Conservation (phyloP, 1,139 yeast species). For the Schizosaccharomyces versatilis region DNA sequence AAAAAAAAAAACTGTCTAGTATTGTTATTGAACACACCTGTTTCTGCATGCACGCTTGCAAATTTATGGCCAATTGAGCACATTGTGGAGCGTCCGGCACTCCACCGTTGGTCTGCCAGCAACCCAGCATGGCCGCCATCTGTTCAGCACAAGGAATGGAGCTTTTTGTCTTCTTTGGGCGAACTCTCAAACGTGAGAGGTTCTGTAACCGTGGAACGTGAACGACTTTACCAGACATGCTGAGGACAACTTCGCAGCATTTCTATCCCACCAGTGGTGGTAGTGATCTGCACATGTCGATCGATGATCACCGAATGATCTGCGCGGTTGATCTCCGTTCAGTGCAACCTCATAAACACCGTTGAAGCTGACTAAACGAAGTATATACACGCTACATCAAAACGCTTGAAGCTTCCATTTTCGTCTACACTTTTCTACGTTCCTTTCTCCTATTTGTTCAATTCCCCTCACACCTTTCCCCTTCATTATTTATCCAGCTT, state of each 20-base stretch:
- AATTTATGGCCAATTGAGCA: constrained; percentile 7
- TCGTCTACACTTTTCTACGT: no score
- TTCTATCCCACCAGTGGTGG: background rate
- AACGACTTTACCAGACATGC: constrained; percentile 1
- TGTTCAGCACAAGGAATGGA: constrained; percentile 11
- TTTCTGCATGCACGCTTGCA: constrained; percentile 9
- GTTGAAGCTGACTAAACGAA: no score
- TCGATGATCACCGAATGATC: no score
- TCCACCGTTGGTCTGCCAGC: constrained; percentile 11
- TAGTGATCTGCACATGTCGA: no score
- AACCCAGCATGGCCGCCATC: constrained; percentile 11
- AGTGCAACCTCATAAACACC: no score
- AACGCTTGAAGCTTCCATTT: no score
- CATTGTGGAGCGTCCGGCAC: constrained; percentile 8
- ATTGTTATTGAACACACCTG: background rate
- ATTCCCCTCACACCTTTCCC: no score
- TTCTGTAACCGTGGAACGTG: constrained; percentile 7
- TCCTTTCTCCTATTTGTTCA: no score
- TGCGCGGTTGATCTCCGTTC: no score
- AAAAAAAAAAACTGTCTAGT: no score
- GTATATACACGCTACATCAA: no score
- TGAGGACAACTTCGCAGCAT: background rate
- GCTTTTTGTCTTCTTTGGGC: constrained; percentile 7
- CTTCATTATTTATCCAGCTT: no score
- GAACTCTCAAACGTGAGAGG: constrained; percentile 6